phyloP scores from a whole-genome alignment of 345 rosid species.

The Melastoma malabathricum region DNA sequence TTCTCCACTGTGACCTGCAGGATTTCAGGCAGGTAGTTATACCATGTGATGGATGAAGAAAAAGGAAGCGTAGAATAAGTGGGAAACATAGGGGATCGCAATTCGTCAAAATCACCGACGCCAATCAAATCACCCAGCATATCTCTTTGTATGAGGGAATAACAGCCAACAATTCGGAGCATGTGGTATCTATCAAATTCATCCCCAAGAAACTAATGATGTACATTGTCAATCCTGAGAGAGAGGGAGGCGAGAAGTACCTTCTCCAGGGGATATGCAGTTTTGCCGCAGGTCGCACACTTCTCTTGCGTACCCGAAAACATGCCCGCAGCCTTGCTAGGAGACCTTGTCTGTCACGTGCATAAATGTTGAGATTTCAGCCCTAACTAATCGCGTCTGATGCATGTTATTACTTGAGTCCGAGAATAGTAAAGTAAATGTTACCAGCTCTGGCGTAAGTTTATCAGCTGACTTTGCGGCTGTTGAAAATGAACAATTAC shows the following conservation, averaged over 20 bases:
- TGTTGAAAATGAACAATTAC: conserved; percentile 28
- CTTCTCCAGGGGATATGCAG: conserved; percentile 98
- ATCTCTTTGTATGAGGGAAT: no score
- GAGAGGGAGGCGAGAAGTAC: conserved; percentile 19
- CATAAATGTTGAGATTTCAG: conserved; percentile 17
- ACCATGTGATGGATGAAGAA: not conserved
- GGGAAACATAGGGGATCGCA: no score
- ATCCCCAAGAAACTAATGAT: not conserved
- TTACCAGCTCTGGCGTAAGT: conserved; percentile 81
- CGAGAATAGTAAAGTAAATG: conserved; percentile 7
- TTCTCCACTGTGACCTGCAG: conserved; percentile 83
- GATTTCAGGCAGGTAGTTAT: not conserved
- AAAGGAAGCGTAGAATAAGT: no score
- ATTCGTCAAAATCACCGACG: no score
- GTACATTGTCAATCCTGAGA: not conserved
- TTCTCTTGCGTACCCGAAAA: conserved; percentile 97
- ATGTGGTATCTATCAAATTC: no score
- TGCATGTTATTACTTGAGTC: not conserved
- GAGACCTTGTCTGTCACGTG: conserved; percentile 70
- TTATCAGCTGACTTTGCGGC: conserved; percentile 88
- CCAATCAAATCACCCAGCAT: no score
- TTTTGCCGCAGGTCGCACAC: conserved; percentile 91
- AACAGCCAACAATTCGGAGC: no score
- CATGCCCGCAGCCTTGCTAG: conserved; percentile 90
- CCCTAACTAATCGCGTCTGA: not conserved